phyloP scores from a whole-genome alignment of 352 stramenopile genomes.

The Phytopythium mirpurense region DNA sequence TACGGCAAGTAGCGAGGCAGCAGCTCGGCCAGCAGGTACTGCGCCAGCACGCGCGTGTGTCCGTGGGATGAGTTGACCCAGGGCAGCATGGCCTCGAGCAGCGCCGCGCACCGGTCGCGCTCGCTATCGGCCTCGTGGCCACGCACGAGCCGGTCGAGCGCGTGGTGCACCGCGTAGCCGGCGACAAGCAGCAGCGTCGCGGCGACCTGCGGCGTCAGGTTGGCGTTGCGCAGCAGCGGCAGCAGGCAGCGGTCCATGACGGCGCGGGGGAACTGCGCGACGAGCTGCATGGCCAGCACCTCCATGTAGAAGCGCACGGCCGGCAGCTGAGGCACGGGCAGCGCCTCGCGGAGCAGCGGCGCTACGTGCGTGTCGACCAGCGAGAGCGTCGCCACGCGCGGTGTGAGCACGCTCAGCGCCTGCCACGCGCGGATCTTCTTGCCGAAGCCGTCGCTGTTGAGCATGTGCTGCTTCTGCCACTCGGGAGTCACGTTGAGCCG shows the following conservation, averaged over 20 bases:
- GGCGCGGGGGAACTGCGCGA: conserved; percentile 36
- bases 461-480: conserved; percentile 77
- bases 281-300: conserved; percentile 69
- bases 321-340: conserved; percentile 55
- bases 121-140: conserved; percentile 10
- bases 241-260: conserved; percentile 39
- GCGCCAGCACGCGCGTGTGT: conserved; percentile 75
- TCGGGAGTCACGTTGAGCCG: conserved; percentile 52
- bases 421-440: conserved; percentile 76
- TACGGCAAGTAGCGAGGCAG: conserved; percentile 47
- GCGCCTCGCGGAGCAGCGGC: conserved; percentile 38
- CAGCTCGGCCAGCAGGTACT: conserved; percentile 64
- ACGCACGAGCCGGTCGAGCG: conserved; percentile 19
- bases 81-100: conserved; percentile 51
- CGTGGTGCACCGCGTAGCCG: conserved; percentile 27
- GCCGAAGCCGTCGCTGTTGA: conserved; percentile 80
- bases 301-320: conserved; percentile 81
- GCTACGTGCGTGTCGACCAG: conserved; percentile 15
- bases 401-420: conserved; percentile 64
- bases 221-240: conserved; percentile 59
- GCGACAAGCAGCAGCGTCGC: conserved; percentile 58
- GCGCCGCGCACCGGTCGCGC: conserved; percentile 20
- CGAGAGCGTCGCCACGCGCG: conserved; percentile 28
- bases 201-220: conserved; percentile 68
- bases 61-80: conserved; percentile 79